A percentile compares a stretch with the other conserved stretches of the same genome.
phyloP scores from a whole-genome alignment of 805 yeast species.

The Cyberlindnera nakhonratchasimensis region DNA sequence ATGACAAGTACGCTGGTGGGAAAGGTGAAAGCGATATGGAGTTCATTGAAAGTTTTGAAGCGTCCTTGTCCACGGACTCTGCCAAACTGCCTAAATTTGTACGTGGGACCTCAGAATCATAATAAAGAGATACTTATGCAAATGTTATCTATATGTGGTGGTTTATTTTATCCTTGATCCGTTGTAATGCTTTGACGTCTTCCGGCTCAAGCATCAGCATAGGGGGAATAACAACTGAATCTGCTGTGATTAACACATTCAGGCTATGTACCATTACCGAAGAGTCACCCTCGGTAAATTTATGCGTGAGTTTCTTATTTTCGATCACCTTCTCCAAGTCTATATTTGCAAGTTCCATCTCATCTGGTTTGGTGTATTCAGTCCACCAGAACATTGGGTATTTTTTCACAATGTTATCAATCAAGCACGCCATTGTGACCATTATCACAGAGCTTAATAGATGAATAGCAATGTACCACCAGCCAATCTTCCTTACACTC shows the following conservation, averaged over 20 bases:
- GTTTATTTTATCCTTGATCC: neutral
- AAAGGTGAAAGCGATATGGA: conserved; percentile 91
- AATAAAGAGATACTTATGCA: neutral
- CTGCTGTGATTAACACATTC: neutral
- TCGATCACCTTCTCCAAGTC: neutral
- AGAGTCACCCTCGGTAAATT: too few species aligned
- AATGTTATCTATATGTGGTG: neutral
- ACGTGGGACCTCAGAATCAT: too few species aligned
- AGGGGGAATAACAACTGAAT: neutral
- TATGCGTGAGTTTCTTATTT: too few species aligned
- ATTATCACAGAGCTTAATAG: conserved; percentile 46
- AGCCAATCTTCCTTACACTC: conserved; percentile 45
- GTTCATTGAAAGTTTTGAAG: conserved; percentile 80
- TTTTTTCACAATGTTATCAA: conserved; percentile 47
- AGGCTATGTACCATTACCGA: neutral
- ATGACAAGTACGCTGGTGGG: conserved; percentile 87
- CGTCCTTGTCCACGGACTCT: conserved; percentile 47
- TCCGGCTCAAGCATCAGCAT: neutral
- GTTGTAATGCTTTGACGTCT: neutral
- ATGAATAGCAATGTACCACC: conserved; percentile 62
- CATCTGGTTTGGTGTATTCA: conserved; percentile 2
- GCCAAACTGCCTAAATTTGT: conserved; percentile 63
- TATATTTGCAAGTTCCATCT: too few species aligned
- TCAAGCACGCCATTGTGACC: conserved; percentile 45
- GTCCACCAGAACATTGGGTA: conserved; percentile 64